A percentile compares a stretch with the other conserved stretches of the same genome.
These are phyloP conservation scores for Periconia digitata DNA, from an alignment of 2,329 filamentous ascomycete genomes.

Conservation along the genomic window DNA sequence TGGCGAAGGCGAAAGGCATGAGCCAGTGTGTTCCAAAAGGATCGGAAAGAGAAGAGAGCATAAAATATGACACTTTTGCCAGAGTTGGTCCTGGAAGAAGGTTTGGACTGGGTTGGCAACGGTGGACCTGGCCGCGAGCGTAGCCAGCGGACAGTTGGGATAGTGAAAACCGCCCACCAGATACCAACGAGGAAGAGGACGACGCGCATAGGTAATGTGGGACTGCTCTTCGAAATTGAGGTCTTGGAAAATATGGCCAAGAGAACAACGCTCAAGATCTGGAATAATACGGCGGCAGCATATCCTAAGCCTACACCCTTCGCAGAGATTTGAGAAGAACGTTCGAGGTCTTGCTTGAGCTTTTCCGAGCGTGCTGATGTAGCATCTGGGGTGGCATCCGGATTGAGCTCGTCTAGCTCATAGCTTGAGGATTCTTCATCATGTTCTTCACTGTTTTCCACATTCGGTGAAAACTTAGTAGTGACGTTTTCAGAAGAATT, in stretches of 20 bases:
- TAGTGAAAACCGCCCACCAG: slow-evolving; percentile 88
- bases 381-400: slow-evolving; percentile 6
- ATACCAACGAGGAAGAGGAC: slow-evolving; percentile 79
- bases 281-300: slow-evolving; percentile 76
- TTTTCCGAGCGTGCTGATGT: slow-evolving; percentile 17
- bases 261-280: slow-evolving; percentile 74
- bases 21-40: slow-evolving; percentile 74
- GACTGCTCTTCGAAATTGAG: slow-evolving; percentile 60
- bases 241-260: slow-evolving; percentile 57
- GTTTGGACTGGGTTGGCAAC: slow-evolving; percentile 45
- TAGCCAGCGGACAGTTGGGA: slow-evolving; percentile 82
- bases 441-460: slow-evolving; percentile 9
- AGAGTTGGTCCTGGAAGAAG: slow-evolving; percentile 12
- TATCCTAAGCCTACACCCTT: slow-evolving; percentile 91
- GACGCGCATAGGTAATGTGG: slow-evolving; percentile 77
- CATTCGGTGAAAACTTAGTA: slow-evolving; percentile 56
- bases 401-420: slow-evolving; percentile 31
- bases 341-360: slow-evolving; percentile 66
- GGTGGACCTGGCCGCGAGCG: slow-evolving; percentile 84
- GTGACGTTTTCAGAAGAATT: slow-evolving; percentile 45
- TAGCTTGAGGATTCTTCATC: slow-evolving; percentile 19
- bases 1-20: slow-evolving; percentile 70
- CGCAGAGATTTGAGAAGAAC: slow-evolving; percentile 85
- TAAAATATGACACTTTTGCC: slow-evolving; percentile 60
- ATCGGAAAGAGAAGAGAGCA: slow-evolving; percentile 77